phyloP scores from a whole-genome alignment of 2,329 filamentous ascomycete genomes.

The Ceratocystis albifundus region DNA sequence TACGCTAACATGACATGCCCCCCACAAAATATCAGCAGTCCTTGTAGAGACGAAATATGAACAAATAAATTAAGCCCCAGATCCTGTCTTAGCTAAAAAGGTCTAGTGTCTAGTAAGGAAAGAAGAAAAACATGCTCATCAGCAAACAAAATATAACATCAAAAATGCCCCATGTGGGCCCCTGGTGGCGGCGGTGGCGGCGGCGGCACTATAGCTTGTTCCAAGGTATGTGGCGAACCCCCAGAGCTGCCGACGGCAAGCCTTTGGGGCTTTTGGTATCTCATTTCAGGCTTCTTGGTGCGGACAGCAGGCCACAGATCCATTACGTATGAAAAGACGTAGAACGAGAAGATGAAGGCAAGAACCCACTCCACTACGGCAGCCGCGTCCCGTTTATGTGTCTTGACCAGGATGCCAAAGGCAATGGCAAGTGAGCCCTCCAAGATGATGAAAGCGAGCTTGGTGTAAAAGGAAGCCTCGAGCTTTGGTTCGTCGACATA shows the following conservation, averaged over 20 bases:
- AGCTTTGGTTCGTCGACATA: slow-evolving; percentile 67
- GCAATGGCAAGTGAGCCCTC: slow-evolving; percentile 62
- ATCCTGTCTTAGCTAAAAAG: neutral
- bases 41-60: no score
- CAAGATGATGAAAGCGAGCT: slow-evolving; percentile 70
- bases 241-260: neutral
- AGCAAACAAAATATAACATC: neutral
- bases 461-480: slow-evolving; percentile 72
- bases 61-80: no score
- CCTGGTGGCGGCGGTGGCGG: neutral
- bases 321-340: slow-evolving; percentile 74
- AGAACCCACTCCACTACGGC: slow-evolving; percentile 73
- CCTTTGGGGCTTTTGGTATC: slow-evolving; percentile 1
- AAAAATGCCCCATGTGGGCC: slow-evolving; percentile 11
- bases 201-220: neutral
- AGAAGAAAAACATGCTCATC: neutral
- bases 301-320: slow-evolving; percentile 71
- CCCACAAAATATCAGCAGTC: no score
- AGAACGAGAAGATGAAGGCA: slow-evolving; percentile 76
- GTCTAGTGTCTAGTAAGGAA: neutral
- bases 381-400: slow-evolving; percentile 41
- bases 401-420: slow-evolving; percentile 51
- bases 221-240: slow-evolving; percentile 8
- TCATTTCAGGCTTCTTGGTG: slow-evolving; percentile 36
- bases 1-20: no score